These are phyloP conservation scores for Chytriomyces sp. DNA, from an alignment of 192 early-diverging fungal genomes.

Conservation along the genomic window DNA sequence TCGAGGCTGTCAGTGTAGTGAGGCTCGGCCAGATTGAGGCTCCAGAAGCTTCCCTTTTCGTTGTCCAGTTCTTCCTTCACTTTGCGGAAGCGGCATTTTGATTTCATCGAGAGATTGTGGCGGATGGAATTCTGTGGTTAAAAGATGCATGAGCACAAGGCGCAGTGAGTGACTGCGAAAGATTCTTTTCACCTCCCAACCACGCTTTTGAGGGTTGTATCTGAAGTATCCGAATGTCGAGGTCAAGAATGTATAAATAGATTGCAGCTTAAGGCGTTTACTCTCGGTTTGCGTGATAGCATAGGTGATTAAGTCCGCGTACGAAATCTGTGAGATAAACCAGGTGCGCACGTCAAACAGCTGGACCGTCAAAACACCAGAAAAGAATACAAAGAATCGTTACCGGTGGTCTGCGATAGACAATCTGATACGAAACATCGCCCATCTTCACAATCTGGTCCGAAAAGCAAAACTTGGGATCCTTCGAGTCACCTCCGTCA, in stretches of 20 bases:
- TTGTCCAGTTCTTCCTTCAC: constrained; percentile 4
- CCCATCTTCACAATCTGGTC: constrained; percentile 10
- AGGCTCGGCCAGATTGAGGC: constrained; percentile 17
- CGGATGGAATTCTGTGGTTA: constrained; percentile 31
- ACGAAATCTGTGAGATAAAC: constrained; percentile 22
- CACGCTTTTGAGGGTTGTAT: constrained; percentile 13
- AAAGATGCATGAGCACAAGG: not conserved
- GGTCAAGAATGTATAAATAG: constrained; percentile 28
- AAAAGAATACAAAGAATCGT: not conserved
- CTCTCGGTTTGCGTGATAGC: constrained; percentile 20
- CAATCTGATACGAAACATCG: not conserved
- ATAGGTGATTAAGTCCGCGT: constrained; percentile 36
- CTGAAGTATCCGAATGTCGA: constrained; percentile 37
- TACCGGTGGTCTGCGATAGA: constrained; percentile 27
- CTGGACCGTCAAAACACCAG: not conserved
- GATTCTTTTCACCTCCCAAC: constrained; percentile 28
- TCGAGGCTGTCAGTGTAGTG: constrained; percentile 4
- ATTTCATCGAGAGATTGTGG: constrained; percentile 36
- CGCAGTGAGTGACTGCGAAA: not conserved
- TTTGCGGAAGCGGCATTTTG: constrained; percentile 28
- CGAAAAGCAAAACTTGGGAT: constrained; percentile 23
- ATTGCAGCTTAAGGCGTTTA: constrained; percentile 17
- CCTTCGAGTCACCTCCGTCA: not conserved
- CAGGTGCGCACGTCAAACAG: not conserved
- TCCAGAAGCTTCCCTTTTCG: constrained; percentile 31